Conservation (phyloP, 495 filamentous ascomycete species). For the Trichoderma gamsii region DNA sequence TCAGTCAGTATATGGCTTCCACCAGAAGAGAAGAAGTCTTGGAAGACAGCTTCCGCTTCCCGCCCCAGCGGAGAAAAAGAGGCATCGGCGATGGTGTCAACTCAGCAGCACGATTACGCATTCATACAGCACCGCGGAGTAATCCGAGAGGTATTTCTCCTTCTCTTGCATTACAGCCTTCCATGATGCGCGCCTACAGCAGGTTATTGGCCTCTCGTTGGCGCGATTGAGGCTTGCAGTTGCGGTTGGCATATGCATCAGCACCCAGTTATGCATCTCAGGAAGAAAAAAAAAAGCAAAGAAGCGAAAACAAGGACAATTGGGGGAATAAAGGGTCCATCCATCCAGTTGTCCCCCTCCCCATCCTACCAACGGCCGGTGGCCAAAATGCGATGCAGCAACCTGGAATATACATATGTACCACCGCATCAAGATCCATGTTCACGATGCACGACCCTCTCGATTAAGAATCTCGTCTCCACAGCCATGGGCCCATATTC, state of each 20-base stretch:
- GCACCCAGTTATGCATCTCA: neutral
- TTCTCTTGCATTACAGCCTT: slow-evolving; percentile 1
- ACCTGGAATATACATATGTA: neutral
- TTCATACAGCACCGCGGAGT: neutral
- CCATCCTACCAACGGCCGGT: neutral
- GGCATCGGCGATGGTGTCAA: neutral
- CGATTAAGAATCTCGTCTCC: neutral
- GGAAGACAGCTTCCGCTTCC: neutral
- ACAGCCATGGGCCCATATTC: no score
- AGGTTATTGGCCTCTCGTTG: neutral
- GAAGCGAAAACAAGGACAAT: neutral
- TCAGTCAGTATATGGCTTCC: neutral
- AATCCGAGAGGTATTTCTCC: neutral
- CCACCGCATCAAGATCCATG: neutral
- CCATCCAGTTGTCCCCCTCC: neutral
- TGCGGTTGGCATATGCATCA: neutral
- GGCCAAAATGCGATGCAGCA: neutral
- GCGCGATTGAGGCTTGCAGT: neutral
- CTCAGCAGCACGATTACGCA: neutral
- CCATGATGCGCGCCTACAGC: neutral
- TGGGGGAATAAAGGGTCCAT: neutral
- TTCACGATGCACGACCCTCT: slow-evolving; percentile 11
- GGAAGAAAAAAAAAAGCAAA: neutral
- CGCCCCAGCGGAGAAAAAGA: neutral
- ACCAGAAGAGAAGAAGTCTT: neutral